Evolutionary conservation across 148 eudicot genomes (phyloP).

Genomic region (Bassia scoparia): DNA sequence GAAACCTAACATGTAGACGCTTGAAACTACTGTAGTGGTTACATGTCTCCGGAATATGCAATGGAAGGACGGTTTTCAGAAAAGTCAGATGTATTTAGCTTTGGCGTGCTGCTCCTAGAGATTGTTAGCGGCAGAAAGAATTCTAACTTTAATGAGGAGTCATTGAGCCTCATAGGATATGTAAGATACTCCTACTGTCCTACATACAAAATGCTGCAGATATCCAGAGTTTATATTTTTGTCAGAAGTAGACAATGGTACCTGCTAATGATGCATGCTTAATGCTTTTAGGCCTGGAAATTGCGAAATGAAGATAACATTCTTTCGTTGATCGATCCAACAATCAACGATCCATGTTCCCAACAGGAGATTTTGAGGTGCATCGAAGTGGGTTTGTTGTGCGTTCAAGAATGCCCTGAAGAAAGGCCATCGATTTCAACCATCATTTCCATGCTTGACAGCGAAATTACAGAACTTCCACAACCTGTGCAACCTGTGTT

Average conservation of each 20-base stretch:
- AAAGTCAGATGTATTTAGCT: conserved; percentile 16
- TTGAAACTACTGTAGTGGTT: background rate
- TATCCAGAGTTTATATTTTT: no score
- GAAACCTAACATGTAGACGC: background rate
- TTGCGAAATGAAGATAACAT: conserved; percentile 9
- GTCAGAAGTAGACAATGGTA: background rate
- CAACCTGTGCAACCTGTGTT: conserved; percentile 12
- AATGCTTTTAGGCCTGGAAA: conserved; percentile 12
- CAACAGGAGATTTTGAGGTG: conserved; percentile 6
- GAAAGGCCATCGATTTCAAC: conserved; percentile 7
- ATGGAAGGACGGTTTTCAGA: conserved; percentile 22
- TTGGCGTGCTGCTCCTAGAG: conserved; percentile 16
- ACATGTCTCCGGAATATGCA: conserved; percentile 22
- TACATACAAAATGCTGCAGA: background rate
- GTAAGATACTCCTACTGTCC: conserved; percentile 6
- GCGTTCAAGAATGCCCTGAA: conserved; percentile 15
- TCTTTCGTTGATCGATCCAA: conserved; percentile 8
- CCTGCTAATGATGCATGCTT: background rate
- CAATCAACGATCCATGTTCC: background rate
- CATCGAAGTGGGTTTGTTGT: conserved; percentile 4
- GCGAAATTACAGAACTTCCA: conserved; percentile 12
- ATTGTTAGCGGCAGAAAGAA: conserved; percentile 12
- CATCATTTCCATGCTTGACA: conserved; percentile 5
- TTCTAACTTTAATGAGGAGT: background rate
- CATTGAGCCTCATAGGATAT: conserved; percentile 10